Conservation (phyloP, 345 rosid genomes). For the Hibiscus trionum region DNA sequence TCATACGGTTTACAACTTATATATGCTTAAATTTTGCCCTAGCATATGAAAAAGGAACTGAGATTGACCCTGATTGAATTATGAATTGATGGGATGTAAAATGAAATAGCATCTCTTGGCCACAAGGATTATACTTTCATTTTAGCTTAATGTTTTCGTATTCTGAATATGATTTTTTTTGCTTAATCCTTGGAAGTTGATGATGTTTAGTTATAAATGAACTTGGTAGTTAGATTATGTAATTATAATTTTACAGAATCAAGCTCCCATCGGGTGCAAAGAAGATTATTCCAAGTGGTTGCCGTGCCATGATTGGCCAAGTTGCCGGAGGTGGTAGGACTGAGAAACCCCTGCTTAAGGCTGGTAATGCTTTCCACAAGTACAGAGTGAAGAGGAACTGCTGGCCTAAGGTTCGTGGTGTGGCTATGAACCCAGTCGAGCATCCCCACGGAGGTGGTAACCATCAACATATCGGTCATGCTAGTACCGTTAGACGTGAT, state of each 20-base stretch:
- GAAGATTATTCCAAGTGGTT: slow-evolving; percentile 63
- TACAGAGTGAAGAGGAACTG: slow-evolving; percentile 67
- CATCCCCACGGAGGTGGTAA: slow-evolving; percentile 89
- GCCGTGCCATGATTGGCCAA: slow-evolving; percentile 73
- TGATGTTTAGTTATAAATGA: neutral
- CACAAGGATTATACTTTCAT: neutral
- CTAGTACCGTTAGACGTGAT: slow-evolving; percentile 60
- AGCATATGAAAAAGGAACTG: neutral
- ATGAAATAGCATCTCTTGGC: neutral
- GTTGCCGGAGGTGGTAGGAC: slow-evolving; percentile 79
- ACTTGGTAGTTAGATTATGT: neutral
- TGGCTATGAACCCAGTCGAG: slow-evolving; percentile 82
- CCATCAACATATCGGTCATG: slow-evolving; percentile 80
- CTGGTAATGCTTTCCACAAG: slow-evolving; percentile 71
- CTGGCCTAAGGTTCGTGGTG: slow-evolving; percentile 87
- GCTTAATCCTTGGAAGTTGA: neutral
- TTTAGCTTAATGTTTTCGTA: neutral
- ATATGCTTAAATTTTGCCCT: neutral
- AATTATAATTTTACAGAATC: slow-evolving; percentile 22
- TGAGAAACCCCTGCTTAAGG: slow-evolving; percentile 67
- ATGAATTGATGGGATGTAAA: neutral
- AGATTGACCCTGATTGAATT: neutral
- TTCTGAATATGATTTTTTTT: neutral
- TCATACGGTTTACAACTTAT: neutral
- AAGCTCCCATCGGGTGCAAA: slow-evolving; percentile 71